Evolutionary conservation across 495 filamentous ascomycete genomes (phyloP).

Genomic region (Aspergillus olivimuriae): DNA sequence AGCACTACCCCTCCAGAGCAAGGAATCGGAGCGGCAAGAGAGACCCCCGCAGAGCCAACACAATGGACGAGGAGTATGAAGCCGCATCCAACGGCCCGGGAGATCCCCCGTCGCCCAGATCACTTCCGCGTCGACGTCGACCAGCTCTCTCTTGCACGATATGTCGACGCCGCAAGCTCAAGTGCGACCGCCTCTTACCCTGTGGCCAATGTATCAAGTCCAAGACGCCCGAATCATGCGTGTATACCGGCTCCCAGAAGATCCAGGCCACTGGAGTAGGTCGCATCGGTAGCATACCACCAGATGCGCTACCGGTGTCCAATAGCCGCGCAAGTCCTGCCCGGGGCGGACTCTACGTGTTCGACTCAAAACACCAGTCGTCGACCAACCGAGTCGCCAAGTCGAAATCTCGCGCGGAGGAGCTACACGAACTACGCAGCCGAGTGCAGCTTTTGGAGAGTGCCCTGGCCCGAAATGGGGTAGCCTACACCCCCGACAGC

Average conservation of each 20-base stretch:
- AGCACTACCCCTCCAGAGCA: not conserved
- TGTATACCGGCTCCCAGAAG: conserved; percentile 25
- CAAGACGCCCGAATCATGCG: conserved; percentile 30
- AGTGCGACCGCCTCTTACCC: conserved; percentile 60
- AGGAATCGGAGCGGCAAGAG: no score
- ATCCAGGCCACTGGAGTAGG: conserved; percentile 6
- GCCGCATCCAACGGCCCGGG: not conserved
- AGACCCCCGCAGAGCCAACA: no score
- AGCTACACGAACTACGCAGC: conserved; percentile 28
- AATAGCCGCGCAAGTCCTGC: conserved; percentile 10
- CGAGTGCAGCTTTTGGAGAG: conserved; percentile 27
- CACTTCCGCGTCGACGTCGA: conserved; percentile 28
- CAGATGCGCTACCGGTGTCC: conserved; percentile 14
- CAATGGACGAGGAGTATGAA: conserved; percentile 7
- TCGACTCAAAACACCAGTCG: conserved; percentile 31
- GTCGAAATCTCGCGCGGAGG: conserved; percentile 20
- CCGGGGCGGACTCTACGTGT: conserved; percentile 31
- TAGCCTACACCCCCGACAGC: conserved; percentile 23
- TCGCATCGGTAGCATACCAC: conserved; percentile 9
- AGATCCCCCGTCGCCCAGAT: conserved; percentile 8
- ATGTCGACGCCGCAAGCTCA: conserved; percentile 63
- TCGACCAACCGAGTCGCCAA: conserved; percentile 25
- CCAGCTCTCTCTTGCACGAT: conserved; percentile 38
- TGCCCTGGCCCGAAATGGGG: conserved; percentile 19
- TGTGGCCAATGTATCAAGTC: conserved; percentile 59